Conservation (phyloP, 768 basidiomycete genomes). For the Rhodosporidiobolus odoratus region DNA sequence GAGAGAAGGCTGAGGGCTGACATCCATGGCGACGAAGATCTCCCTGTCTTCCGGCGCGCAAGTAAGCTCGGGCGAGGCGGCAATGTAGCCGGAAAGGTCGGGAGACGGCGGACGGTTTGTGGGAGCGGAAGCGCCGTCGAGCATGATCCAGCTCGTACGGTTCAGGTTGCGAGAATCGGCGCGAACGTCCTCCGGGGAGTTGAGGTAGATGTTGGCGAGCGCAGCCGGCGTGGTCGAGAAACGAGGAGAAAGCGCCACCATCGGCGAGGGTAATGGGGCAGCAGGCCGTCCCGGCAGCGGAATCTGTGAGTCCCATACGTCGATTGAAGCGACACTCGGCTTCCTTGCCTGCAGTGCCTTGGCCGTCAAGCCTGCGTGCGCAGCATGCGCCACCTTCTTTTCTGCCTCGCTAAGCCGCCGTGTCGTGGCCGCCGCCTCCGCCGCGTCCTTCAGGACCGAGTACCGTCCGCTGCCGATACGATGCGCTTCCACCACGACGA, state of each 20-base stretch:
- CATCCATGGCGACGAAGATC: constrained; percentile 3
- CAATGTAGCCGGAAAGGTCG: constrained; percentile 3
- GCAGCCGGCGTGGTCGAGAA: background rate
- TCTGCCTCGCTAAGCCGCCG: background rate
- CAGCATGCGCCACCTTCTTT: background rate
- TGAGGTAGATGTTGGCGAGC: background rate
- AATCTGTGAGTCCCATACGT: background rate
- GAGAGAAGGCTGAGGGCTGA: background rate
- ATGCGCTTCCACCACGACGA: constrained; percentile 6
- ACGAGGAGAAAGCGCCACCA: background rate
- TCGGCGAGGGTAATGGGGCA: background rate
- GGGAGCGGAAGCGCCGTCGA: background rate
- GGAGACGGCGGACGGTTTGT: background rate
- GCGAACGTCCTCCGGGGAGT: background rate
- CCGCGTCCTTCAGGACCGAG: background rate
- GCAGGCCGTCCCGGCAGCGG: background rate
- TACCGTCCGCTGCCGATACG: background rate
- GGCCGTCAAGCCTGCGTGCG: background rate
- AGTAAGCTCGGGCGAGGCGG: constrained; percentile 22
- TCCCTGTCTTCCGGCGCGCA: background rate
- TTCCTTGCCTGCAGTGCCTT: background rate
- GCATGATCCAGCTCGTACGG: constrained; percentile 11
- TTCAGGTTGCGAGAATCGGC: background rate
- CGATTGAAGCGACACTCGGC: background rate
- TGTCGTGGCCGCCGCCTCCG: background rate